Percentiles rank a stretch among this genome's conserved stretches.
Conservation (phyloP, 2,329 filamentous ascomycete genomes). For the Diaporthe humulicola region DNA sequence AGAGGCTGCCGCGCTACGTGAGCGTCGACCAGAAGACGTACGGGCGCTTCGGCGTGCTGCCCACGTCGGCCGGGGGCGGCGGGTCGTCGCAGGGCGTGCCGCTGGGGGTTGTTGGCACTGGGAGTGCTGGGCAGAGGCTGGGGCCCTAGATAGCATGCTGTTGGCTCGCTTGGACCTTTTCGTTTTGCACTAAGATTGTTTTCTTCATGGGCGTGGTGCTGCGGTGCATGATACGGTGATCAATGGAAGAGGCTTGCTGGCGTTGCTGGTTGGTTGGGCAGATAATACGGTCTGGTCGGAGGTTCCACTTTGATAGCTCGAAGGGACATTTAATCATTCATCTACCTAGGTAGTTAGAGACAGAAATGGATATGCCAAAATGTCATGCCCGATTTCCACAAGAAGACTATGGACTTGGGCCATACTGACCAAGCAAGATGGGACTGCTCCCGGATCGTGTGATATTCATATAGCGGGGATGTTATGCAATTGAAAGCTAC, state of each 20-base stretch:
- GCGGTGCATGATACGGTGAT: neutral
- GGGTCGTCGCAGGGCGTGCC: slow-evolving; percentile 70
- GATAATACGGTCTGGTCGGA: neutral
- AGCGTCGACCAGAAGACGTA: slow-evolving; percentile 97
- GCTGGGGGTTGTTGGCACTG: slow-evolving; percentile 72
- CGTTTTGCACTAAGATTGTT: neutral
- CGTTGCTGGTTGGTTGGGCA: slow-evolving; percentile 19
- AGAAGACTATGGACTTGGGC: no score
- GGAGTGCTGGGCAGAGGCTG: slow-evolving; percentile 69
- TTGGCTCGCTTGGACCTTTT: neutral
- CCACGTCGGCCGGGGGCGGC: slow-evolving; percentile 52
- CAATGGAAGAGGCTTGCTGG: slow-evolving; percentile 4
- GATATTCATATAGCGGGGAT: slow-evolving; percentile 35
- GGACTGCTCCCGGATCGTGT: neutral
- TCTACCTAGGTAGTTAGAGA: neutral
- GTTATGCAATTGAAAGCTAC: slow-evolving; percentile 37
- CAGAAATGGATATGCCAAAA: neutral
- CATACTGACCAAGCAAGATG: neutral
- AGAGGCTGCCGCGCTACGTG: slow-evolving; percentile 89
- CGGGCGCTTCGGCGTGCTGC: slow-evolving; percentile 90
- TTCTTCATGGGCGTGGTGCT: neutral
- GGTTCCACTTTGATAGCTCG: slow-evolving; percentile 4
- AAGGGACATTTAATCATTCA: neutral
- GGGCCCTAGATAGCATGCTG: slow-evolving; percentile 64
- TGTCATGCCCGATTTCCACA: no score